Percentiles rank a stretch among this genome's conserved stretches.
These are phyloP conservation scores for Coccinonectria pachysandricola DNA, from an alignment of 2,329 filamentous ascomycete genomes.

Conservation along the genomic window DNA sequence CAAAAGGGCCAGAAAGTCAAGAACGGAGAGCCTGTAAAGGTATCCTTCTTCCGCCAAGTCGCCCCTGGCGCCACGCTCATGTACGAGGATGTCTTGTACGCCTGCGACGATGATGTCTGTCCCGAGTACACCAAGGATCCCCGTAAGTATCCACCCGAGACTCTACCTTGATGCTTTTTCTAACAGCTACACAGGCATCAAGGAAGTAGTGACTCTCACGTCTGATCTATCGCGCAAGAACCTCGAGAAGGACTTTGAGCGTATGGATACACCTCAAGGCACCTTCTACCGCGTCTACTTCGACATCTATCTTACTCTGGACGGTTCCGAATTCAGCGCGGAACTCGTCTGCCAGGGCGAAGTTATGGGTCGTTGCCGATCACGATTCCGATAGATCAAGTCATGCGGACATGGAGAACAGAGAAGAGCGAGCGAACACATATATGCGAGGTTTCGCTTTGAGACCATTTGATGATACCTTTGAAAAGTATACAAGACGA, in stretches of 20 bases:
- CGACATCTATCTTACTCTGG: constrained; percentile 81
- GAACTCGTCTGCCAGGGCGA: constrained; percentile 98
- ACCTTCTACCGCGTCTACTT: constrained; percentile 83
- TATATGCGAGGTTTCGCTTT: constrained; percentile 14
- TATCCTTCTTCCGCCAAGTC: constrained; percentile 96
- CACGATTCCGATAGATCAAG: constrained; percentile 59
- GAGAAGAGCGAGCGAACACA: constrained; percentile 11
- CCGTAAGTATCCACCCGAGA: constrained; percentile 53
- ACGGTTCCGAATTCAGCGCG: constrained; percentile 95
- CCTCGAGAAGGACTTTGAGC: constrained; percentile 96
- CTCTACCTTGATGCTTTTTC: constrained; percentile 5
- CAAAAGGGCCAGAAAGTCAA: constrained; percentile 98
- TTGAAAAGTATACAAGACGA: no score
- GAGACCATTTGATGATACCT: constrained; percentile 20
- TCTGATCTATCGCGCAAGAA: constrained; percentile 97
- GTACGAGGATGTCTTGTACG: constrained; percentile 98
- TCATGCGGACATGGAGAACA: constrained; percentile 2
- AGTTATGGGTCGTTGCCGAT: constrained; percentile 94
- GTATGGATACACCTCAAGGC: constrained; percentile 97
- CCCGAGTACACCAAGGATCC: constrained; percentile 99
- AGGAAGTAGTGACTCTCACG: constrained; percentile 95
- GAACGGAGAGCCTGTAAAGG: constrained; percentile 98
- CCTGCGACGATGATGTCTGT: constrained; percentile 95
- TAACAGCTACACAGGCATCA: constrained; percentile 61
- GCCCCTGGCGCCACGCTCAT: constrained; percentile 94